Evolutionary conservation across 2,329 filamentous ascomycete species (phyloP).

Genomic region (Monosporascus sp.): DNA sequence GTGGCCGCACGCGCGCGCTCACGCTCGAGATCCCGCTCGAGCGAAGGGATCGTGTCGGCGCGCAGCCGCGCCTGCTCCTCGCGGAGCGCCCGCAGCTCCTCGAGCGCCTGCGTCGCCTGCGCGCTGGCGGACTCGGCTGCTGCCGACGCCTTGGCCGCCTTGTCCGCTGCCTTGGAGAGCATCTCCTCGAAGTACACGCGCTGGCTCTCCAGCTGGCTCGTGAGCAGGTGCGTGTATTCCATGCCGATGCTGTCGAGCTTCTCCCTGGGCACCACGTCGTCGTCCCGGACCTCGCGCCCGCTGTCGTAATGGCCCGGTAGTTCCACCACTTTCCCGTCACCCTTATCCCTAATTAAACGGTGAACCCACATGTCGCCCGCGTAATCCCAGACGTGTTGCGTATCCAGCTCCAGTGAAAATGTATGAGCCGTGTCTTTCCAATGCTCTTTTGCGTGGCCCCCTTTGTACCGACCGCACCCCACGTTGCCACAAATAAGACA

Average conservation of each 20-base stretch:
- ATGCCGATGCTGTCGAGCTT: conserved; percentile 74
- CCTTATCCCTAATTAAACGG: conserved; percentile 87
- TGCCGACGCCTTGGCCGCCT: conserved; percentile 68
- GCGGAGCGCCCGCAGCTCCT: conserved; percentile 48
- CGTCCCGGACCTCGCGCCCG: conserved; percentile 41
- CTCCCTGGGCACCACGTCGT: conserved; percentile 60
- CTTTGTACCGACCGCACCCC: conserved; percentile 91
- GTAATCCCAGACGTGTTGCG: conserved; percentile 97
- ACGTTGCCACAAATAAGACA: conserved; percentile 90
- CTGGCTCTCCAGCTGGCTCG: conserved; percentile 88
- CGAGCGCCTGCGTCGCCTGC: conserved; percentile 42
- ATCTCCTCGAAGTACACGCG: conserved; percentile 91
- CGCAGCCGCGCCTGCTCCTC: conserved; percentile 46
- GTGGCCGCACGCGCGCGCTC: conserved; percentile 64
- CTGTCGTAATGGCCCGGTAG: conserved; percentile 53
- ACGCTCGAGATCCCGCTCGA: conserved; percentile 69
- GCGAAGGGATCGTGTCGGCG: conserved; percentile 52
- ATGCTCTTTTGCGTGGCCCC: conserved; percentile 87
- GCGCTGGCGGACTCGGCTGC: conserved; percentile 57
- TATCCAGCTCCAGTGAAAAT: conserved; percentile 87
- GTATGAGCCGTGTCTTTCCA: conserved; percentile 86
- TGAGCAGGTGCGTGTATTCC: conserved; percentile 92
- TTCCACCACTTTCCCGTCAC: conserved; percentile 87
- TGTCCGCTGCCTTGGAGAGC: conserved; percentile 81
- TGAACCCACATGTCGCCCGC: conserved; percentile 94